phyloP scores from a whole-genome alignment of 164 flowering plant species.

The Liriodendron chinense region DNA sequence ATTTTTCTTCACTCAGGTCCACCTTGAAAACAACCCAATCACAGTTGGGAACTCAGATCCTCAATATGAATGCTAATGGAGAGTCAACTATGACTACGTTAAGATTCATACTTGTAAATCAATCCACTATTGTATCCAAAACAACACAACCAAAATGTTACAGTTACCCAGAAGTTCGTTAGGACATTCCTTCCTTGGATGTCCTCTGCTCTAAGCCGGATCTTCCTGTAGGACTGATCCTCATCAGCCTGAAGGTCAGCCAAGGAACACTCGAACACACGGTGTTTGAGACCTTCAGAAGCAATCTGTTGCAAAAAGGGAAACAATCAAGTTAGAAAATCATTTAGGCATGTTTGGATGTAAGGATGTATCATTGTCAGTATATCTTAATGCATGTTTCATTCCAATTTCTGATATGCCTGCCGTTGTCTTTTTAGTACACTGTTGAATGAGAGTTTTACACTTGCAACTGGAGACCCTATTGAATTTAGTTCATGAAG shows the following conservation, averaged over 20 bases:
- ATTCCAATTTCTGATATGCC: too few relatives aligned
- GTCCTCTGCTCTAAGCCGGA: conserved; percentile 35
- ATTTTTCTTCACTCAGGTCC: neutral
- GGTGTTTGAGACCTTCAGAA: conserved; percentile 38
- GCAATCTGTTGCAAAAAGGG: conserved; percentile 26
- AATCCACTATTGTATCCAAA: too few relatives aligned
- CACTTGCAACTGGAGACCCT: too few relatives aligned
- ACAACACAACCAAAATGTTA: neutral
- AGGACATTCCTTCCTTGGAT: conserved; percentile 40
- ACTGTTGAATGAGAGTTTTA: too few relatives aligned
- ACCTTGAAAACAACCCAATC: neutral
- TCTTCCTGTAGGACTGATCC: conserved; percentile 37
- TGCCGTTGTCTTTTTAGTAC: too few relatives aligned
- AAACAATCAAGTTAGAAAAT: neutral
- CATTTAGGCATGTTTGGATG: neutral
- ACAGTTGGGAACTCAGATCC: neutral
- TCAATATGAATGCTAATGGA: neutral
- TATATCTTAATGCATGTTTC: too few relatives aligned
- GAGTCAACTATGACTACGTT: too few relatives aligned
- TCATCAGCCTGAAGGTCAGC: conserved; percentile 41
- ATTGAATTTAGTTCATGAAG: too few relatives aligned
- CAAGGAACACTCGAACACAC: conserved; percentile 33
- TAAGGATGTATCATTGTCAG: too few relatives aligned
- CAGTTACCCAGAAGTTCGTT: conserved; percentile 33
- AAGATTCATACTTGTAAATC: too few relatives aligned